Conservation (phyloP, 2,329 filamentous ascomycete genomes). For the Lasiodiplodia sp. region DNA sequence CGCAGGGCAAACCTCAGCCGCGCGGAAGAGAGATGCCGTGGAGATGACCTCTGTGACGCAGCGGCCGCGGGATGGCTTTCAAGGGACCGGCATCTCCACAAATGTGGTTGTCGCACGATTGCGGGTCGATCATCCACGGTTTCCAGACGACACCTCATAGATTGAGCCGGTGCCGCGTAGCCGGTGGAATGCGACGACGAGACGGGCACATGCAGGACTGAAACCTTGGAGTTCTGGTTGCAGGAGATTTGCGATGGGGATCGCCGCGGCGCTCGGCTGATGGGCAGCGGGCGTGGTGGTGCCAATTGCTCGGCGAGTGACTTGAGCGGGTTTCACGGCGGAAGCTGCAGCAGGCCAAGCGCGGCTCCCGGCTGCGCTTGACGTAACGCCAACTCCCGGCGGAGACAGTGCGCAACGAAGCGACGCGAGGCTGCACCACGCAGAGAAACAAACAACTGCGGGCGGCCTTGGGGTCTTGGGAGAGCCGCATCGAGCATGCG, state of each 20-base stretch:
- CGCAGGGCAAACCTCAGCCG: not conserved
- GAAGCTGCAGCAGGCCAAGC: slow-evolving; percentile 11
- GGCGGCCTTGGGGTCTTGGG: not conserved
- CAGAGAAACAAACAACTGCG: not conserved
- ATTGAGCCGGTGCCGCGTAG: slow-evolving; percentile 10
- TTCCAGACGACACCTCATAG: slow-evolving; percentile 14
- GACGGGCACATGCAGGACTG: not conserved
- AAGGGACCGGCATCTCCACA: slow-evolving; percentile 12
- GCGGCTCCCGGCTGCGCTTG: slow-evolving; percentile 19
- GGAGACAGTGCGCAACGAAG: slow-evolving; percentile 4
- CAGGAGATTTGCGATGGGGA: not conserved
- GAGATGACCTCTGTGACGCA: slow-evolving; percentile 4
- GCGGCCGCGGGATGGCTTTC: not conserved
- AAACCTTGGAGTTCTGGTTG: slow-evolving; percentile 12
- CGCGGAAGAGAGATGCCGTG: not conserved
- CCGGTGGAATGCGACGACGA: not conserved
- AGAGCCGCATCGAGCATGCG: not conserved
- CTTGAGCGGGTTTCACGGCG: slow-evolving; percentile 17
- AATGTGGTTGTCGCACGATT: slow-evolving; percentile 1
- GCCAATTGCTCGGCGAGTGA: slow-evolving; percentile 13
- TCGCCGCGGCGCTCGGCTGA: not conserved
- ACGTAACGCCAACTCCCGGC: slow-evolving; percentile 19
- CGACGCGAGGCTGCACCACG: not conserved
- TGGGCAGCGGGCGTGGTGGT: not conserved
- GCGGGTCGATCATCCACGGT: slow-evolving; percentile 13